Conservation (phyloP, 345 rosid genomes). For the Eucalyptus sp. region DNA sequence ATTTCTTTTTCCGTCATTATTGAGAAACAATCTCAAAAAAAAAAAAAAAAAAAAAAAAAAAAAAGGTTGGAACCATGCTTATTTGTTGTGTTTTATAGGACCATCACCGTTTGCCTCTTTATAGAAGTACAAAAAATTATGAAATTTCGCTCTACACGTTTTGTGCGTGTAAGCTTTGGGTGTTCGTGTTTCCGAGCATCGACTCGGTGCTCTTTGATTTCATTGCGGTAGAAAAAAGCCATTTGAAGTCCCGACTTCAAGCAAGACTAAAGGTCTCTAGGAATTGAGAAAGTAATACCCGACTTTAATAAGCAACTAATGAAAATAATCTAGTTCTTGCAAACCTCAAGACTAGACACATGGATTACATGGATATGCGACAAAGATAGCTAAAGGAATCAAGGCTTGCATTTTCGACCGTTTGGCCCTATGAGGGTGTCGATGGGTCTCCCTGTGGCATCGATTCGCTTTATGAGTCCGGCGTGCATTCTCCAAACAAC, state of each 20-base stretch:
- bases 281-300: too few species aligned
- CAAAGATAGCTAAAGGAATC: background rate
- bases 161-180: too few species aligned
- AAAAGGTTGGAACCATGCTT: background rate
- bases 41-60: too few species aligned
- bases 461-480: fast-evolving
- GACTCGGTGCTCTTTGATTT: too few species aligned
- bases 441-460: background rate
- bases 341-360: background rate
- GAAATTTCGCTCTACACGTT: background rate
- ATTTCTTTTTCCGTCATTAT: background rate
- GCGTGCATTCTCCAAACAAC: background rate
- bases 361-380: background rate
- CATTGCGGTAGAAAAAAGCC: too few species aligned
- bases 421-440: background rate
- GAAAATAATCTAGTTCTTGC: too few species aligned
- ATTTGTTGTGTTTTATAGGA: background rate
- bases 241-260: too few species aligned
- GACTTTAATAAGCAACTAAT: too few species aligned
- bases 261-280: too few species aligned
- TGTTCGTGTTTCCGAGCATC: too few species aligned
- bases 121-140: background rate
- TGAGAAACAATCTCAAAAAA: background rate
- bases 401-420: background rate
- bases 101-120: background rate